These are phyloP conservation scores for Aegilops tauschii DNA, from an alignment of 176 grass and related monocot genomes.

Conservation along the genomic window DNA sequence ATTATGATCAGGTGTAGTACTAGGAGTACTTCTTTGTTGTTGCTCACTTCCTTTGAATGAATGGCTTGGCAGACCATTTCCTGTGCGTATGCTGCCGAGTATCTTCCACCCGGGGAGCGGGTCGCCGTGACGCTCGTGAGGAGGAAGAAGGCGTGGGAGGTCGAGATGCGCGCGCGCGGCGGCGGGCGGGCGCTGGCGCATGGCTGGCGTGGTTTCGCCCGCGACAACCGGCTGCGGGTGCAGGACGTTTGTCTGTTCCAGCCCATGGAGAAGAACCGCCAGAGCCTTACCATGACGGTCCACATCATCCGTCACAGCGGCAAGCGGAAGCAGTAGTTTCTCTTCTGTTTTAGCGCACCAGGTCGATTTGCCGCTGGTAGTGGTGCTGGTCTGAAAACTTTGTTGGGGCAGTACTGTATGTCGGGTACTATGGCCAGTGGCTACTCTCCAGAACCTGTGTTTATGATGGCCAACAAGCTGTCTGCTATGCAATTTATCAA, in stretches of 20 bases:
- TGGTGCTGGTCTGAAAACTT: no score
- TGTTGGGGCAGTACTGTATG: no score
- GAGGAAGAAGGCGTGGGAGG: background rate
- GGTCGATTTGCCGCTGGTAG: no score
- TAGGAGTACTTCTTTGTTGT: background rate
- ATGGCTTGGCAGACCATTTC: background rate
- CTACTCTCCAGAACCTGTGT: no score
- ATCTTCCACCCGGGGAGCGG: background rate
- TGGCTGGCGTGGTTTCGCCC: background rate
- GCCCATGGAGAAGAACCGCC: background rate
- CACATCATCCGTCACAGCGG: background rate
- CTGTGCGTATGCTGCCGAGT: background rate
- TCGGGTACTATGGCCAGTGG: no score
- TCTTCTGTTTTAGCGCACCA: background rate
- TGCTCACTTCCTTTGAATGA: background rate
- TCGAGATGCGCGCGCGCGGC: background rate
- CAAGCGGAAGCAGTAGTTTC: background rate
- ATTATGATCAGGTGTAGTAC: background rate
- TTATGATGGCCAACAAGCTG: background rate
- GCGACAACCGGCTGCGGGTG: background rate
- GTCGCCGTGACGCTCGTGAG: background rate
- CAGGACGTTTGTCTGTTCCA: background rate
- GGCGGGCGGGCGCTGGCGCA: no score
- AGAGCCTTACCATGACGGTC: background rate
- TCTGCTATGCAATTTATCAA: no score